A percentile compares a stretch with the other conserved stretches of the same genome.
These are phyloP conservation scores for Dothistroma septosporum DNA, from an alignment of 2,329 filamentous ascomycete genomes.

Conservation along the genomic window DNA sequence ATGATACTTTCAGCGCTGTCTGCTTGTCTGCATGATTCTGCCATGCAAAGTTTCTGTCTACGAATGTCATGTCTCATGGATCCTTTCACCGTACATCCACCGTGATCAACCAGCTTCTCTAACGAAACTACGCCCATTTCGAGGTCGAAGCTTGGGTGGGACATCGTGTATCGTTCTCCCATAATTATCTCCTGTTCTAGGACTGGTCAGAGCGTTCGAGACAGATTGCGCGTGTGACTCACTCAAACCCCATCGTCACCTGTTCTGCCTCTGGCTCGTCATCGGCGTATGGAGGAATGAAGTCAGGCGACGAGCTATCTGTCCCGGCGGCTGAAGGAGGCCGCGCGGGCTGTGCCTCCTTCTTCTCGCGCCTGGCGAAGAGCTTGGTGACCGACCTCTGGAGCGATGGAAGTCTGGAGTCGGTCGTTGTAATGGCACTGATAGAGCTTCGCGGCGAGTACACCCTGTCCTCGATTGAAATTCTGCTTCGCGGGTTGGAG, in stretches of 20 bases:
- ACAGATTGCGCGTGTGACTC: not conserved
- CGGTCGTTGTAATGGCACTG: not conserved
- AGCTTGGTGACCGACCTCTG: not conserved
- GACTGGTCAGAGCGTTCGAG: not conserved
- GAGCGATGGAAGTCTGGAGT: not conserved
- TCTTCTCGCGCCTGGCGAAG: constrained; percentile 2
- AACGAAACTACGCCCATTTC: not conserved
- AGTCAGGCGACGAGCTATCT: not conserved
- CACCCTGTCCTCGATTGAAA: not conserved
- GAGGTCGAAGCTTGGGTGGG: not conserved
- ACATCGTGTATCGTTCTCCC: not conserved
- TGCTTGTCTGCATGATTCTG: not conserved
- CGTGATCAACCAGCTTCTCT: not conserved
- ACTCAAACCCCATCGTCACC: not conserved
- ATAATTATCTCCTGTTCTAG: not conserved
- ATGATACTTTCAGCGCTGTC: no score
- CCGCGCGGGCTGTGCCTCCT: not conserved
- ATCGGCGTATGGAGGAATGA: no score
- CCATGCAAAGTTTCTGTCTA: not conserved
- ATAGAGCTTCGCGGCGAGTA: not conserved
- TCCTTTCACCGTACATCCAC: not conserved
- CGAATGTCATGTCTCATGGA: not conserved
- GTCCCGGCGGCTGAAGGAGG: no score
- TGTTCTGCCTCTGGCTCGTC: constrained; percentile 7
- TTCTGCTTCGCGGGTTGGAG: not conserved